Evolutionary conservation across 2,329 filamentous ascomycete species (phyloP).

Genomic region (Claviceps lovelessii): DNA sequence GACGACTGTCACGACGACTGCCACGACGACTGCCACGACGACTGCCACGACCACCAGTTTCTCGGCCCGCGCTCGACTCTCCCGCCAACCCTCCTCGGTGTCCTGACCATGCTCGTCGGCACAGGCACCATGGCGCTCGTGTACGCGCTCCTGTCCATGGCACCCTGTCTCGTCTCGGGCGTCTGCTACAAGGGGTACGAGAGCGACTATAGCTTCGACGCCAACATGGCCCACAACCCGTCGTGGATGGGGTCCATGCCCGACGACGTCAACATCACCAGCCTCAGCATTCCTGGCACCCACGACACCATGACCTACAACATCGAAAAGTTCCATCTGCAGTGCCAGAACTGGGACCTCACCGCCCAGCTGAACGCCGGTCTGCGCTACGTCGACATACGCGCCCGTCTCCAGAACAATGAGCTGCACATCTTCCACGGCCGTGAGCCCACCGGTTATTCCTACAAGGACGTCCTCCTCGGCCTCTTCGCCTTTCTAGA

Average conservation of each 20-base stretch:
- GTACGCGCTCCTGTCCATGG: slow-evolving; percentile 12
- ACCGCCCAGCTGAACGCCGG: slow-evolving; percentile 30
- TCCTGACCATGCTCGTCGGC: neutral
- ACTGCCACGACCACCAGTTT: neutral
- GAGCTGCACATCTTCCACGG: slow-evolving; percentile 34
- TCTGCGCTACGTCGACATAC: slow-evolving; percentile 35
- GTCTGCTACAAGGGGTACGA: slow-evolving; percentile 17
- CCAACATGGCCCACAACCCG: slow-evolving; percentile 17
- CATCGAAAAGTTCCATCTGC: slow-evolving; percentile 20
- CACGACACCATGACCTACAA: slow-evolving; percentile 39
- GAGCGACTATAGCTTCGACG: slow-evolving; percentile 28
- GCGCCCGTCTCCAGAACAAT: slow-evolving; percentile 28
- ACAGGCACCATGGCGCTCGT: slow-evolving; percentile 3
- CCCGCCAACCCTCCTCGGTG: neutral
- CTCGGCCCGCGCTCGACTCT: neutral
- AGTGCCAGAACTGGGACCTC: slow-evolving; percentile 35
- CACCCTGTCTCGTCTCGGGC: slow-evolving; percentile 15
- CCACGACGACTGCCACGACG: neutral
- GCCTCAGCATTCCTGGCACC: slow-evolving; percentile 36
- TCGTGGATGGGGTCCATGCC: slow-evolving; percentile 31
- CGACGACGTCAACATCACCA: slow-evolving; percentile 25
- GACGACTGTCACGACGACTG: too few species aligned
- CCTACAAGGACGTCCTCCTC: slow-evolving; percentile 27
- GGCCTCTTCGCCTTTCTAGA: slow-evolving; percentile 33
- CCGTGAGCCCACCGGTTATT: slow-evolving; percentile 29